A percentile compares a stretch with the other conserved stretches of the same genome.
Evolutionary conservation across 2,329 filamentous ascomycete species (phyloP).

Genomic region (Aureobasidium sp.): DNA sequence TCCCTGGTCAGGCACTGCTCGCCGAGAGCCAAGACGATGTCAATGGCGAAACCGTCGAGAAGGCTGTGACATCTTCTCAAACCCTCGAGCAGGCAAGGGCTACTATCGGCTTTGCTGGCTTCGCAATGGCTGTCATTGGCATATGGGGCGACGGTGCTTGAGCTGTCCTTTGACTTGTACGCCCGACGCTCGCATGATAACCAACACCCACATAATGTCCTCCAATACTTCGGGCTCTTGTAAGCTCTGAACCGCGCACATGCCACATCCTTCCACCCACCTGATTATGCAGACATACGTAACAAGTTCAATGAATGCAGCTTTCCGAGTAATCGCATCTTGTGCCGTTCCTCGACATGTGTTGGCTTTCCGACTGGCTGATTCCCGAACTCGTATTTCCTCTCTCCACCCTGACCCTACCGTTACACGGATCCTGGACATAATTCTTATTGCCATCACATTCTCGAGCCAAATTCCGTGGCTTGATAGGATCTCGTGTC

Average conservation of each 20-base stretch:
- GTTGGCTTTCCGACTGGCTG: not conserved
- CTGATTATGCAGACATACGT: not conserved
- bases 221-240: not conserved
- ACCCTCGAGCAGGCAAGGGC: conserved; percentile 37
- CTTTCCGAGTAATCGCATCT: not conserved
- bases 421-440: not conserved
- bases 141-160: conserved; percentile 42
- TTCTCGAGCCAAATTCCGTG: not conserved
- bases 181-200: not conserved
- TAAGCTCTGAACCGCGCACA: not conserved
- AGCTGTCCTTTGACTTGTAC: not conserved
- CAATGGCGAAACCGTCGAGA: conserved; percentile 45
- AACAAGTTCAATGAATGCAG: not conserved
- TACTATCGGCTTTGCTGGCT: conserved; percentile 37
- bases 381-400: not conserved
- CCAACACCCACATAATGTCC: not conserved
- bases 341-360: not conserved
- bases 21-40: conserved; percentile 33
- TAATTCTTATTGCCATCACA: not conserved
- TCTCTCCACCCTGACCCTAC: not conserved
- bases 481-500: not conserved
- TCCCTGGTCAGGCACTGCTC: conserved; percentile 27
- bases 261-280: not conserved
- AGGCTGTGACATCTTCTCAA: conserved; percentile 37
- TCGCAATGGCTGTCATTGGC: conserved; percentile 42